Evolutionary conservation across 140 eudicot genomes (phyloP).

Genomic region (Bidens hawaiensis): DNA sequence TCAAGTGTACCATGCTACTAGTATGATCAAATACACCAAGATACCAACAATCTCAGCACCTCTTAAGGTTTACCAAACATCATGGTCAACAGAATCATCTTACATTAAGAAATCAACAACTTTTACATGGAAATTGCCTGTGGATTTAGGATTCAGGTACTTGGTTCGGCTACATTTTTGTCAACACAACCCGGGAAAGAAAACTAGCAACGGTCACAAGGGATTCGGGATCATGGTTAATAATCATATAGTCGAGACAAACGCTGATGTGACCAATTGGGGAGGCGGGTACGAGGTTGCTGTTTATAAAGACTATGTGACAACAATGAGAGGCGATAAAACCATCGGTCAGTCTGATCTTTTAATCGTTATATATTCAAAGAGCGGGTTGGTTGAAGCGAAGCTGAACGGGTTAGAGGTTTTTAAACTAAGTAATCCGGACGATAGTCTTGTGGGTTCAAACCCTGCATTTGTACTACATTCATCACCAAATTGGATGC

Average conservation of each 20-base stretch:
- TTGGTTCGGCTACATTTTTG: conserved; percentile 48
- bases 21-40: conserved; percentile 26
- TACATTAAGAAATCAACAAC: conserved; percentile 21
- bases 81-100: conserved; percentile 27
- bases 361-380: conserved; percentile 29
- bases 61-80: conserved; percentile 38
- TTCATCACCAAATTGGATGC: conserved; percentile 16
- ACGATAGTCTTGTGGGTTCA: conserved; percentile 41
- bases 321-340: conserved; percentile 31
- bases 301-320: conserved; percentile 37
- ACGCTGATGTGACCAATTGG: conserved; percentile 24
- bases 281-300: conserved; percentile 32
- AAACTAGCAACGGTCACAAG: not conserved
- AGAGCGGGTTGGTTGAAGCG: conserved; percentile 18
- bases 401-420: conserved; percentile 44
- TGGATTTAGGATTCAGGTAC: conserved; percentile 51
- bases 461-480: conserved; percentile 17
- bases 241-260: conserved; percentile 25
- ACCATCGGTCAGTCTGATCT: conserved; percentile 27
- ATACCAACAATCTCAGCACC: conserved; percentile 33
- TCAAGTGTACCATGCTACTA: conserved; percentile 32
- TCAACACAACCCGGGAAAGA: conserved; percentile 23
- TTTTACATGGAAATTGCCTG: conserved; percentile 42
- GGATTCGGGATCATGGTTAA: conserved; percentile 32
- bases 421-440: conserved; percentile 50